A percentile compares a stretch with the other conserved stretches of the same genome.
Evolutionary conservation across 257 asterid species (phyloP).

Genomic region (Echium plantagineum): DNA sequence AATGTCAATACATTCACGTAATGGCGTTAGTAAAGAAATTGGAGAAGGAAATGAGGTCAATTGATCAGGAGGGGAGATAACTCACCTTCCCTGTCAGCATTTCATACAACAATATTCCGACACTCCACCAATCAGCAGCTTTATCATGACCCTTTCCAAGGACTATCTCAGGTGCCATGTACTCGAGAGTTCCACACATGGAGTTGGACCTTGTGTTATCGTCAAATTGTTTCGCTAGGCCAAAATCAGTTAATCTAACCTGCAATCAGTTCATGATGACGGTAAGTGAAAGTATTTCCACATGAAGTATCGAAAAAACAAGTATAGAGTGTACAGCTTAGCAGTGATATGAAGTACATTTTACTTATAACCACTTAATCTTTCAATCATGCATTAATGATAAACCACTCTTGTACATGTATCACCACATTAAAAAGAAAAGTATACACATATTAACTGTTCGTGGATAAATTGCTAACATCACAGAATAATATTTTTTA

Average conservation of each 20-base stretch:
- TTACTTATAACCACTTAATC: no score
- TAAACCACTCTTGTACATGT: no score
- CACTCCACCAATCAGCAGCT: conserved; percentile 93
- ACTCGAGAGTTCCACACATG: conserved; percentile 72
- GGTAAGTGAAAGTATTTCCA: no score
- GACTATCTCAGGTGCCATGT: conserved; percentile 83
- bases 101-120: conserved; percentile 64
- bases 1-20: conserved; percentile 16
- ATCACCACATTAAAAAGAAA: no score
- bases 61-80: background rate
- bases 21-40: conserved; percentile 1
- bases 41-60: background rate
- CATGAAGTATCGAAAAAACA: no score
- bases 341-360: no score
- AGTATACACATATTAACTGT: no score
- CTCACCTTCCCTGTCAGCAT: conserved; percentile 75
- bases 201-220: conserved; percentile 60
- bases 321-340: no score
- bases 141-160: conserved; percentile 68
- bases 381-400: no score
- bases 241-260: conserved; percentile 74
- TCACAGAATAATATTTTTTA: no score
- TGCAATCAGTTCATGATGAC: conserved; percentile 9
- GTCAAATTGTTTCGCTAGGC: conserved; percentile 63
- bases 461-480: no score